phyloP scores from a whole-genome alignment of 768 basidiomycete species.

The Lyophyllum shimeji region DNA sequence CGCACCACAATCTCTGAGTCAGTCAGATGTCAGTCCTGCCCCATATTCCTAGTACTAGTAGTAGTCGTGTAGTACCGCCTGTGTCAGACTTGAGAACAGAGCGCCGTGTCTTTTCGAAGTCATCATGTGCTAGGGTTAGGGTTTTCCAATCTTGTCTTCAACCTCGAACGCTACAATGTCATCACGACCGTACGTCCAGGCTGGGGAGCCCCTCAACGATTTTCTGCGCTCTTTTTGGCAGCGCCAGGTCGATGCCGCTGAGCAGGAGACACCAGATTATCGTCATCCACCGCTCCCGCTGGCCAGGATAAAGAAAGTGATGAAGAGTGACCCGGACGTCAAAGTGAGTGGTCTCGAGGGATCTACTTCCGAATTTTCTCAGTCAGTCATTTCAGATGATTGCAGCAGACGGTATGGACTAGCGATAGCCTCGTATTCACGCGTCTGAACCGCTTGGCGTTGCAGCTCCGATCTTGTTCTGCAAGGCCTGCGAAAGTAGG shows the following conservation, averaged over 20 bases:
- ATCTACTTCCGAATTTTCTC: conserved; percentile 3
- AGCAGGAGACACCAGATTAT: conserved; percentile 87
- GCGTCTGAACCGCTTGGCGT: conserved; percentile 11
- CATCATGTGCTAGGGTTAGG: conserved; percentile 13
- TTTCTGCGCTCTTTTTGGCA: conserved; percentile 92
- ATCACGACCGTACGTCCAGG: conserved; percentile 64
- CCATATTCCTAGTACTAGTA: background rate
- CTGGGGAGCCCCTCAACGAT: conserved; percentile 83
- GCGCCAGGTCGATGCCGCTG: conserved; percentile 81
- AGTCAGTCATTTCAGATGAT: conserved; percentile 72
- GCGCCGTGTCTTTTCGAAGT: background rate
- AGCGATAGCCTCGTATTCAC: conserved; percentile 14
- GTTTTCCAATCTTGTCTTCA: conserved; percentile 3
- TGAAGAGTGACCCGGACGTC: conserved; percentile 97
- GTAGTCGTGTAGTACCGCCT: background rate
- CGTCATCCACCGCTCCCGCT: conserved; percentile 87
- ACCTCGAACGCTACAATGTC: conserved; percentile 20
- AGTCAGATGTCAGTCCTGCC: background rate
- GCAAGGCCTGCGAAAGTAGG: conserved; percentile 98
- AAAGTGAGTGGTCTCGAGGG: conserved; percentile 57
- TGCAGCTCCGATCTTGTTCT: conserved; percentile 89
- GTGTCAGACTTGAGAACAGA: background rate
- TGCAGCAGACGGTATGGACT: conserved; percentile 80
- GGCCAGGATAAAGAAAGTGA: conserved; percentile 97
- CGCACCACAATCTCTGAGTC: conserved; percentile 38